Conservation (phyloP, 2,329 filamentous ascomycete genomes). For the Chaetomiaceae sp. region DNA sequence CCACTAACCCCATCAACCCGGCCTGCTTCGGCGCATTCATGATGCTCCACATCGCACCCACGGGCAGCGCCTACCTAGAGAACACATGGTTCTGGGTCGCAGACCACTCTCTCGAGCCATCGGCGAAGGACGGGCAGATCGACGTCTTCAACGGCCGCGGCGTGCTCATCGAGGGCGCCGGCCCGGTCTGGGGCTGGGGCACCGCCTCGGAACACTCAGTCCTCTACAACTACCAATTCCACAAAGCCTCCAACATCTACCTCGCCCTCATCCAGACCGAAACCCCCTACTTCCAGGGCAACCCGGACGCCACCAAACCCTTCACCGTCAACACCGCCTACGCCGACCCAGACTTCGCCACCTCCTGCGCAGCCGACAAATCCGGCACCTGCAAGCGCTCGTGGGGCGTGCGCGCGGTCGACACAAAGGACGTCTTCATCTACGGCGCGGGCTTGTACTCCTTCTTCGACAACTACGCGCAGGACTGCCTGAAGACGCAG, state of each 20-base stretch:
- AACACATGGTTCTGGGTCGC: constrained; percentile 89
- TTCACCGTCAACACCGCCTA: constrained; percentile 56
- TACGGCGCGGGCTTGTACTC: constrained; percentile 74
- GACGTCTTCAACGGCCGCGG: constrained; percentile 86
- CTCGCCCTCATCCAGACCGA: constrained; percentile 84
- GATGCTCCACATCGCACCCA: constrained; percentile 59
- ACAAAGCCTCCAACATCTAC: constrained; percentile 72
- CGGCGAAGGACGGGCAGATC: constrained; percentile 61
- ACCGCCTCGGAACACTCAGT: constrained; percentile 65
- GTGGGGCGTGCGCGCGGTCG: constrained; percentile 68
- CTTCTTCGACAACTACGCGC: constrained; percentile 78
- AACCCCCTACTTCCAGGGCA: constrained; percentile 83
- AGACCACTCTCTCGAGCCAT: constrained; percentile 80
- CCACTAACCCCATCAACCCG: constrained; percentile 55
- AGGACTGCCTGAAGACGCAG: constrained; percentile 61
- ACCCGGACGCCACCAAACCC: constrained; percentile 66
- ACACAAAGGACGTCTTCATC: constrained; percentile 62
- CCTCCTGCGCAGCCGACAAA: constrained; percentile 45
- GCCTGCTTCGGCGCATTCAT: constrained; percentile 72
- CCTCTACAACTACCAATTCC: constrained; percentile 80
- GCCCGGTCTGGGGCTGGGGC: constrained; percentile 75
- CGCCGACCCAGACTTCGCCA: constrained; percentile 63
- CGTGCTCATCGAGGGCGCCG: constrained; percentile 71
- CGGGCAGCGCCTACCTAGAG: constrained; percentile 71
- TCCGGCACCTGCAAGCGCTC: constrained; percentile 58